Base-by-base conservation (phyloP, 208 protist genomes). In the Jaenimonas drosophilae region DNA sequence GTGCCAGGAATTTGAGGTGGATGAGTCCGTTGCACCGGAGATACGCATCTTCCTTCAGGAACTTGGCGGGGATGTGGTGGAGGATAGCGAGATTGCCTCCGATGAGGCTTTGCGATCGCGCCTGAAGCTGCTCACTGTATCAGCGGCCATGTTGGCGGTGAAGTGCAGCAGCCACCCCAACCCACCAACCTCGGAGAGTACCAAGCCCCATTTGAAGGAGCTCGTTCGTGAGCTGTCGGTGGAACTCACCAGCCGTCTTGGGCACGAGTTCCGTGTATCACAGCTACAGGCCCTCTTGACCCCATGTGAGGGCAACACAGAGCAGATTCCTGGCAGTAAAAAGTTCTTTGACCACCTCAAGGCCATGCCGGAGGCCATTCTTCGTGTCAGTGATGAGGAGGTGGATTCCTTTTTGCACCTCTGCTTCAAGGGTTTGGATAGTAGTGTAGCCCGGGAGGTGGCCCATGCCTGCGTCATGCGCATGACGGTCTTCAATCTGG, bases 1-100 rank as follows among this genome's bases (percentile, higher is more conserved):
- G 9, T 42, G 51, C n/a, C 40, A 42, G 7, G 56, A 72, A 17
- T 75, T 66, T 26, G 25, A 11, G 26, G n/a, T 55, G 9, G n/a
- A 7, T 1, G 19, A 24, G 5, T 48, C 37, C 30, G 12, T 20
- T 0, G 30, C 14, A 14, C n/a, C 21, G 32, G 29, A 47, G 12
- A 27, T 73, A 17, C 16, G 29, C 0, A 21, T 76, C 33, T 54
- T 49, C 23, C 25, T 76, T 19, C 6, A 7, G 1, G 41, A 41
- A 11, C 21, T 2, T 7, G 36, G 0, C 0, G 16, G 4, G 17
- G 28, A 45, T 20, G n/a, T 25, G 21, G 37, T 48, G 20, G 31
- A 48, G 31, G 46, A 51, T 43, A 20, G 21, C 9, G 46, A 51
- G 31, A 20, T 51, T 9, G 12, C 12, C 19, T 36, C n/a, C n/a